Percentiles rank a stretch among this genome's conserved stretches.
phyloP scores from a whole-genome alignment of 208 protist genomes.

The Leishmania amazonensis region DNA sequence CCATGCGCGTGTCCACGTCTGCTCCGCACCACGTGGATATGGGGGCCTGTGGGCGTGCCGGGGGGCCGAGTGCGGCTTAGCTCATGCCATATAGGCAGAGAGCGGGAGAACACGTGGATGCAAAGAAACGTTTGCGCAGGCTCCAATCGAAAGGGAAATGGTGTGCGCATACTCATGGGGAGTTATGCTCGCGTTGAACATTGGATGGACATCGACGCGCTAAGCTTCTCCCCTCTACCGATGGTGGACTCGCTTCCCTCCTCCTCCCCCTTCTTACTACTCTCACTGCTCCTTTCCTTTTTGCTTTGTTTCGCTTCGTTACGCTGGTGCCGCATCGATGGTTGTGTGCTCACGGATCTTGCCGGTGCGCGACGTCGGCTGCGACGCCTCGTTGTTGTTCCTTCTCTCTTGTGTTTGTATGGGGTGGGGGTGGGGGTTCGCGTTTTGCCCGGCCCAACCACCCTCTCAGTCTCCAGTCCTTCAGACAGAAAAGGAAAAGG shows the following conservation, averaged over 20 bases:
- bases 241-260: background rate
- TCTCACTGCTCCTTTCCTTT: background rate
- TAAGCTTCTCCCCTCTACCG: background rate
- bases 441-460: background rate
- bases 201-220: background rate
- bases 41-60: background rate
- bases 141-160: background rate
- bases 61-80: background rate
- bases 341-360: background rate
- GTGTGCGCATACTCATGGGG: background rate
- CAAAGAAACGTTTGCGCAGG: background rate
- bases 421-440: too few relatives aligned
- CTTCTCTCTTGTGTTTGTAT: background rate
- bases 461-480: background rate
- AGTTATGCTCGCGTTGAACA: background rate
- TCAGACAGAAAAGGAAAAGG: background rate
- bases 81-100: background rate
- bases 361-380: background rate
- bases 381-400: background rate
- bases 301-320: background rate
- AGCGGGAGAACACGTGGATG: background rate
- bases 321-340: background rate
- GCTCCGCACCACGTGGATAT: background rate
- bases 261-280: background rate
- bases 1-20: background rate